A percentile compares a stretch with the other conserved stretches of the same genome.
Evolutionary conservation across 1,284 basidiomycete species (phyloP).

Genomic region (Cryptococcus deneoformans): DNA sequence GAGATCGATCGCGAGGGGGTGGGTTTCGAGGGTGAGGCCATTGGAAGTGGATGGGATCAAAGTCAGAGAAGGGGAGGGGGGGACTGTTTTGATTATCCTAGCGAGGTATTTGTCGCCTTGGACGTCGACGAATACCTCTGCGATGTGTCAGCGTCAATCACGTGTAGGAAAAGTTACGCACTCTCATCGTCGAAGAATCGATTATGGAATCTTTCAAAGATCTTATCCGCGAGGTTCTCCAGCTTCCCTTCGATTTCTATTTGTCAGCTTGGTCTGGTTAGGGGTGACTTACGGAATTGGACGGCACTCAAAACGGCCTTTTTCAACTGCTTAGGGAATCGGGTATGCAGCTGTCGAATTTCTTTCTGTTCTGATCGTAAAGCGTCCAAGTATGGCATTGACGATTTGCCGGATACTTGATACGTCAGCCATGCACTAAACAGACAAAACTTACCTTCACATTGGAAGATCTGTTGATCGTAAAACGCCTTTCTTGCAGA

Average conservation of each 20-base stretch:
- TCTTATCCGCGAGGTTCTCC: slow-evolving; percentile 88
- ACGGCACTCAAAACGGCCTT: slow-evolving; percentile 83
- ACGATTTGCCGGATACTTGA: slow-evolving; percentile 90
- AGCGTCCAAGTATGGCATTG: slow-evolving; percentile 91
- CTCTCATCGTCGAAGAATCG: slow-evolving; percentile 89
- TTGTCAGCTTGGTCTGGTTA: slow-evolving; percentile 1
- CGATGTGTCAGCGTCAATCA: slow-evolving; percentile 2
- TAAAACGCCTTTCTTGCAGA: slow-evolving; percentile 90
- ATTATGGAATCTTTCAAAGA: slow-evolving; percentile 93
- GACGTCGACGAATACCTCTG: slow-evolving; percentile 79
- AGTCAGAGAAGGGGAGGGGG: slow-evolving; percentile 57
- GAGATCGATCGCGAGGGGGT: slow-evolving; percentile 60
- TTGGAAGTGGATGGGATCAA: not conserved
- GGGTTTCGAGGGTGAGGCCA: not conserved
- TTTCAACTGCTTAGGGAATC: slow-evolving; percentile 91
- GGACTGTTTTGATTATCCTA: slow-evolving; percentile 37
- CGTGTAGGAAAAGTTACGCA: slow-evolving; percentile 52
- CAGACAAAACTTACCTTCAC: slow-evolving; percentile 35
- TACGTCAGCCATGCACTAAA: not conserved
- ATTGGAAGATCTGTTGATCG: slow-evolving; percentile 61
- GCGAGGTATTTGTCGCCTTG: slow-evolving; percentile 69
- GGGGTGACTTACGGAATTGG: slow-evolving; percentile 80
- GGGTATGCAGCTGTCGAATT: slow-evolving; percentile 77
- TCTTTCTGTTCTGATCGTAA: slow-evolving; percentile 86
- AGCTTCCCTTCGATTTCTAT: slow-evolving; percentile 92